Base-by-base conservation (phyloP, 2,329 filamentous ascomycete species). In the Ascochyta pisi region DNA sequence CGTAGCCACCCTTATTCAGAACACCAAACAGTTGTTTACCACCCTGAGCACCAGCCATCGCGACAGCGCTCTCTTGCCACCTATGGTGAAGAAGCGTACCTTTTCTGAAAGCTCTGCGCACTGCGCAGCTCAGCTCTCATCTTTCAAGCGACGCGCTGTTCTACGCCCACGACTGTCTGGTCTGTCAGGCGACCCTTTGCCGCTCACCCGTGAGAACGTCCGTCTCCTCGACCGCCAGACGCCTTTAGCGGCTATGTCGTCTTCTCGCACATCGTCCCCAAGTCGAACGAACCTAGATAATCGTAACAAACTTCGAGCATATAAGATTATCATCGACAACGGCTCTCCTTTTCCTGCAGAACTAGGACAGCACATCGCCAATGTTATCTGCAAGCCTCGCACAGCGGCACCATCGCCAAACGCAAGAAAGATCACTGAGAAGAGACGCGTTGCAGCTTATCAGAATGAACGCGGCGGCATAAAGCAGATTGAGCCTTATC, bases 331-430 rank as follows among this genome's bases (percentile, higher is more conserved):
- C 15, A 19, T 16, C 16, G 16, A 37, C 4, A n/a, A 19, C 16
- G 34, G 15, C 34, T 37, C 7, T 9, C 7, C 13, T 9, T 19
- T 6, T 37, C 34, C 34, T 37, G 15, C 34, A 16, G 34, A n/a
- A 4, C 34, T 37, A n/a, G 34, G 5, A 5, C 13, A 37, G 34
- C 34, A 37, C 34, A 37, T 37, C 47, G 70, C 81, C 62, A 80
- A 81, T 76, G 90, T 92, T 68, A 89, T 86, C 0, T 77, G n/a
- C 13, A 19, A n/a, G 13, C 34, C 34, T 15, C 15, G 34, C 9
- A 19, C 7, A 9, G 3, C 15, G 15, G 16, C n/a, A 4, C 34
- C 34, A 4, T 37, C 34, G 34, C 34, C 15, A 16, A 37, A 37
- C 9, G 34, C 34, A 9, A 16, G 16, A 15, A n/a, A 37, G 15